phyloP scores from a whole-genome alignment of 768 basidiomycete genomes.

The Agrocybe chaxingu region DNA sequence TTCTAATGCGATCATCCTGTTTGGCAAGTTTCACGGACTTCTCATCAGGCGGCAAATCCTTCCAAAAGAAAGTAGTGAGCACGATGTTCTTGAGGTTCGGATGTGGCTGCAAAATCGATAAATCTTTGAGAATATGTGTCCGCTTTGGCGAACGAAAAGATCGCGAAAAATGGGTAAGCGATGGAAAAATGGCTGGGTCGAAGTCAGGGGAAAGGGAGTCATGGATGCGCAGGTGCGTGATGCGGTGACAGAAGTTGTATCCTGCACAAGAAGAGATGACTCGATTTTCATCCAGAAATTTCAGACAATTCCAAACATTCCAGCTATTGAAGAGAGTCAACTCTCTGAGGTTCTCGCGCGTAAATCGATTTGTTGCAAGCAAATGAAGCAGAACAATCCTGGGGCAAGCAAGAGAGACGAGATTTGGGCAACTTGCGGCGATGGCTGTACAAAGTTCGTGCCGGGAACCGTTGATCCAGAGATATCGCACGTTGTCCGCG shows the following conservation, averaged over 20 bases:
- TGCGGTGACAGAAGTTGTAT: conserved; percentile 10
- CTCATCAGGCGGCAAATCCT: conserved; percentile 7
- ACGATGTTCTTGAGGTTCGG: conserved; percentile 13
- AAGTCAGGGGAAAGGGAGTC: conserved; percentile 10
- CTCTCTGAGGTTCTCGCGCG: conserved; percentile 8
- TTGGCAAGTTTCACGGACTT: conserved; percentile 4
- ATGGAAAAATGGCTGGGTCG: conserved; percentile 6
- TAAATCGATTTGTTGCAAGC: background rate
- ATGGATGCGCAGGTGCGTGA: conserved; percentile 20
- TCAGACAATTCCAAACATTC: conserved; percentile 9
- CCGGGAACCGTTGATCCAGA: conserved; percentile 16
- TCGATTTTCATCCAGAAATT: background rate
- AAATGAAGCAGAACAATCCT: conserved; percentile 8
- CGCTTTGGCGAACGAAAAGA: background rate
- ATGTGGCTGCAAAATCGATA: background rate
- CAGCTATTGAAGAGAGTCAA: conserved; percentile 16
- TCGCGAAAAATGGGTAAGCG: conserved; percentile 16
- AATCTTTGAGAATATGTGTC: background rate
- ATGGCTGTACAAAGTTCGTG: conserved; percentile 2
- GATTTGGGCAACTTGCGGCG: conserved; percentile 8
- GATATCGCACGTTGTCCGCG: conserved; percentile 8
- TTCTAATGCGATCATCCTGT: conserved; percentile 11
- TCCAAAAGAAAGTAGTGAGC: conserved; percentile 18
- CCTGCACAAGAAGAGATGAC: background rate
- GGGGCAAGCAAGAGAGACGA: conserved; percentile 15